Evolutionary conservation across 148 eudicot genomes (phyloP), one percentile per base, ranked within the genome.

Genomic region (Camellia sinensis): DNA sequence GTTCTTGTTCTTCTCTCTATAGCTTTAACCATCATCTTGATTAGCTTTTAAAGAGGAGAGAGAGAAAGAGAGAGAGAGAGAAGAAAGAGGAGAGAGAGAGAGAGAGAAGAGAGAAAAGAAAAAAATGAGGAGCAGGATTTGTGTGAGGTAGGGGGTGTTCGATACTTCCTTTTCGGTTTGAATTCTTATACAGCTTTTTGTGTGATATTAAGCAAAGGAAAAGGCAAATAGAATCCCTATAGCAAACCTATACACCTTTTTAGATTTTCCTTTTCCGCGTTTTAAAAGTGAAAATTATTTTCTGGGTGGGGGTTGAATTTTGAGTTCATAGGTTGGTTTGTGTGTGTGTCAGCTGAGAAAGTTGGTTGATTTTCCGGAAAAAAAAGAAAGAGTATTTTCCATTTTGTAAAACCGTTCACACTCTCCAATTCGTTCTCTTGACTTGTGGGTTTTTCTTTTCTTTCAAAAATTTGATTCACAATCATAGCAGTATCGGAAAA

Each of bases 141-240:
- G 82, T 79, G 78, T 69, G 86, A 81, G 70, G 79, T 69, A 81
- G 82, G 81, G 67, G 74, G 62, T 40, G 4, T 85, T 75, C 79
- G 78, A 79, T 79, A 77, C 81, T 76, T 85, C 90, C 80, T 85
- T 80, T 82, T 82, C 81, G 52, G 75, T 79, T 87, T 85, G 84
- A 88, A 85, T 73, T 80, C 73, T 59, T 29, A 57, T 44, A 59
- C n/a, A 21, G 44, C 67, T 59, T 63, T 29, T 22, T n/a, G 17
- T 11, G 54, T 43, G 54, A 76, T 43, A 19, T n/a, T 44, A 62
- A 18, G 41, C 44, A 15, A 67, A 64, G 75, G 8, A 7, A 14
- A 29, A 10, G 41, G n/a, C 15, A 73, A n/a, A 37, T 56, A 73
- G 76, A 45, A 56, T 54, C 41, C 46, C n/a, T 48, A 74, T 37